A percentile compares a stretch with the other conserved stretches of the same genome.
These are phyloP conservation scores for Hypomyces perniciosus DNA, from an alignment of 2,329 filamentous ascomycete genomes.

Conservation along the genomic window DNA sequence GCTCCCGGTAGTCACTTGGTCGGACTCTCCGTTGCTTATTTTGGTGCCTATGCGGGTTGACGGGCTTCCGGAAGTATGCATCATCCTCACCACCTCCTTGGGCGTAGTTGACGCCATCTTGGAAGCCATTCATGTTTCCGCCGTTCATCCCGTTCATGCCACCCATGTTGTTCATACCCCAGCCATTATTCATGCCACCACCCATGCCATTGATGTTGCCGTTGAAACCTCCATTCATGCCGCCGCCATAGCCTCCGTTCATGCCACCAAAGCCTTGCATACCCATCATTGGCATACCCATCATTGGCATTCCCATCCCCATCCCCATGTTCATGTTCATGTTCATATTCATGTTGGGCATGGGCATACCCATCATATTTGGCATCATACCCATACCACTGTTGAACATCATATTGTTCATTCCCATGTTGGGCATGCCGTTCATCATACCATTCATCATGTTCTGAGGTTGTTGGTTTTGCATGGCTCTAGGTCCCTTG, in stretches of 20 bases:
- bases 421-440: conserved; percentile 33
- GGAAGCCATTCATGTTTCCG: conserved; percentile 28
- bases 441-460: conserved; percentile 44
- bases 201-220: conserved; percentile 29
- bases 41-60: conserved; percentile 88
- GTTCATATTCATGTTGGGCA: conserved; percentile 28
- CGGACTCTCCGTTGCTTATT: conserved; percentile 72
- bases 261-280: conserved; percentile 22
- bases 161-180: conserved; percentile 16
- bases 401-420: conserved; percentile 34
- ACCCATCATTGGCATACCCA: conserved; percentile 24
- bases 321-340: conserved; percentile 31
- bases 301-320: conserved; percentile 27
- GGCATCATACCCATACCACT: conserved; percentile 30
- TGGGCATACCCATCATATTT: conserved; percentile 36
- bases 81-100: conserved; percentile 68
- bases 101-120: conserved; percentile 35
- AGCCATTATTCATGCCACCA: conserved; percentile 22
- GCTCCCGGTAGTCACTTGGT: conserved; percentile 85
- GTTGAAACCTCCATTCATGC: conserved; percentile 27
- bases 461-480: conserved; percentile 45
- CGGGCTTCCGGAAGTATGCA: conserved; percentile 90
- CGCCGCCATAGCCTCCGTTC: conserved; percentile 26
- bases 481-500: conserved; percentile 61
- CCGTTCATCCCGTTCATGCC: conserved; percentile 23